Evolutionary conservation across 1,284 basidiomycete genomes (phyloP).

Genomic region (Fomitopsis palustris): DNA sequence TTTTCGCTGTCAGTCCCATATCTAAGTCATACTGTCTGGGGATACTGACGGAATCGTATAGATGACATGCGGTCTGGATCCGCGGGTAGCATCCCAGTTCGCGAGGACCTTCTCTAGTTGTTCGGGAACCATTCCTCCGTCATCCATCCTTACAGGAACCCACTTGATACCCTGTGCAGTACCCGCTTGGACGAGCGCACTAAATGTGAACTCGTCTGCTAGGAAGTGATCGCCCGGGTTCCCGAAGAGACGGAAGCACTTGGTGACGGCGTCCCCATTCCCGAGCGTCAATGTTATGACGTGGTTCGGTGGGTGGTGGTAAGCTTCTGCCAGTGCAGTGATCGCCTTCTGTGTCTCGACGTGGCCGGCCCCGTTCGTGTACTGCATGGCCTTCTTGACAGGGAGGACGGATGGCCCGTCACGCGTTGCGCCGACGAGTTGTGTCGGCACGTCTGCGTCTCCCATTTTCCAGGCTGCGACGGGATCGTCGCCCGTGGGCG

Average conservation of each 20-base stretch:
- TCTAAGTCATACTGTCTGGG: not conserved
- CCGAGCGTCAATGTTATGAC: conserved; percentile 37
- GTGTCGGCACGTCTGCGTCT: conserved; percentile 24
- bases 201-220: conserved; percentile 44
- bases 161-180: conserved; percentile 39
- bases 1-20: not conserved
- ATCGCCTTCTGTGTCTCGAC: conserved; percentile 32
- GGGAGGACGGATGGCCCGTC: conserved; percentile 32
- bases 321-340: conserved; percentile 31
- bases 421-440: conserved; percentile 31
- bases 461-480: conserved; percentile 31
- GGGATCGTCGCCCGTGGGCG: conserved; percentile 29
- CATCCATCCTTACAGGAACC: conserved; percentile 40
- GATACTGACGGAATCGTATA: conserved; percentile 37
- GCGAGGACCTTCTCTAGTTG: conserved; percentile 37
- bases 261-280: conserved; percentile 40
- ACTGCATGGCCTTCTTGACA: conserved; percentile 36
- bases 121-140: conserved; percentile 39
- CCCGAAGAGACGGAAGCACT: conserved; percentile 40
- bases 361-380: conserved; percentile 37
- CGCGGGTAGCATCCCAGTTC: conserved; percentile 35
- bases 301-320: conserved; percentile 35
- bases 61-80: conserved; percentile 38
- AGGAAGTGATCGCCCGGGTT: conserved; percentile 42
- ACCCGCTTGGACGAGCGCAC: conserved; percentile 36